These are phyloP conservation scores for Cryptococcus hybrid DNA, from an alignment of 1,284 basidiomycete species.

Conservation along the genomic window DNA sequence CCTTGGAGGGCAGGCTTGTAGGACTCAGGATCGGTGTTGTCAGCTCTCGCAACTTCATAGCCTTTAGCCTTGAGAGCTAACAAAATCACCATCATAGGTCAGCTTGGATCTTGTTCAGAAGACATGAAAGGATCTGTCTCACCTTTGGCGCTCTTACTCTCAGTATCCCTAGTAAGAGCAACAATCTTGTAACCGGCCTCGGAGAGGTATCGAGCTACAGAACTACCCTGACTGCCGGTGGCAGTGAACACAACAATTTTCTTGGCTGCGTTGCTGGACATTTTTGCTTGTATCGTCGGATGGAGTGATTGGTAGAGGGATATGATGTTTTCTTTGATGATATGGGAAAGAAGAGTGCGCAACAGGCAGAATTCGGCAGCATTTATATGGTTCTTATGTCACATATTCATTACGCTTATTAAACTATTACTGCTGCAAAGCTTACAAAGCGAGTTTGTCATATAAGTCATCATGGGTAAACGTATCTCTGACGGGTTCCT, in stretches of 20 bases:
- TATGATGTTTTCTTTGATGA: no score
- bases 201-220: slow-evolving; percentile 1
- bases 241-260: slow-evolving; percentile 7
- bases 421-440: no score
- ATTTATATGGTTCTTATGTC: no score
- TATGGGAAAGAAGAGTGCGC: no score
- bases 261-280: no score
- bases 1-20: slow-evolving; percentile 20
- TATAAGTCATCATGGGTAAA: no score
- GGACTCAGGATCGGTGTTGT: slow-evolving; percentile 21
- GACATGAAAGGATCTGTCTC: neutral
- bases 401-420: no score
- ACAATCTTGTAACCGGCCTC: slow-evolving; percentile 1
- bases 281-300: no score
- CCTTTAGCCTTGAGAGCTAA: slow-evolving; percentile 3
- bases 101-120: neutral
- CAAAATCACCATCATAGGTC: neutral
- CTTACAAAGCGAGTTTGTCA: no score
- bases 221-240: slow-evolving; percentile 5
- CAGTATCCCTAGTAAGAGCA: neutral
- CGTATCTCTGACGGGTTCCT: no score
- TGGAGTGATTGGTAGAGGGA: no score
- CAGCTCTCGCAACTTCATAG: slow-evolving; percentile 21
- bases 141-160: slow-evolving; percentile 2
- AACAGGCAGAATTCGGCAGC: no score